Evolutionary conservation across 2,329 filamentous ascomycete genomes (phyloP), one percentile per base, ranked within the genome.

Genomic region (Talaromyces rugulosus): DNA sequence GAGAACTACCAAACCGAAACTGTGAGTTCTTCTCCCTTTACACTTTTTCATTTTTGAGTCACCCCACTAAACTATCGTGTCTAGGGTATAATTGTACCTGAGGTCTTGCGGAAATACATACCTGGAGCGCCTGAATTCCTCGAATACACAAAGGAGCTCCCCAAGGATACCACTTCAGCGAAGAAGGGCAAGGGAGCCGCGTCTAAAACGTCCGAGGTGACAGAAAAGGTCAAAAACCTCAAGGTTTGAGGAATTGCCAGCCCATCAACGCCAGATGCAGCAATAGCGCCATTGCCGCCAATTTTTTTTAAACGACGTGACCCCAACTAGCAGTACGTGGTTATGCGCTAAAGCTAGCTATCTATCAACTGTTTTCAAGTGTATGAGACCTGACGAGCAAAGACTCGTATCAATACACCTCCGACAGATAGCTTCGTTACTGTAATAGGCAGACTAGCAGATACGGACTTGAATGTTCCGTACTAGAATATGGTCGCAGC

Each of bases 1-100:
- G 95, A 99, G 80, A 99, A 98, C 80, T 98, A 94, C 78, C 95
- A 99, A 81, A 95, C 89, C 0, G 88, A 92, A 71, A 90, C 94
- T 68, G 89, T 88, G 78, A 77, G 44, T 51, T 40, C 30, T 31
- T 23, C 33, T 27, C 12, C 31, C 11, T 7, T 47, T 27, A 62
- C n/a, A 9, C 12, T 52, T 11, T 7, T 50, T 16, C 42, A 16
- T 9, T 28, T 12, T 30, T 18, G 30, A n/a, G 36, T 55, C 58
- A 28, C 57, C 60, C 42, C 23, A 33, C 30, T 16, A 14, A 28
- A 7, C 18, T 44, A 42, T 47, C 56, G 27, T 31, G 58, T 63
- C 61, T 65, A 91, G 82, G 91, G 92, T 65, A 83, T 96, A 69
- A 84, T 85, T 62, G 89, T 96, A 36, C 93, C 93, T 0, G 89